Evolutionary conservation across 176 grass and related monocot genomes (phyloP).

Genomic region (Musa itinerans): DNA sequence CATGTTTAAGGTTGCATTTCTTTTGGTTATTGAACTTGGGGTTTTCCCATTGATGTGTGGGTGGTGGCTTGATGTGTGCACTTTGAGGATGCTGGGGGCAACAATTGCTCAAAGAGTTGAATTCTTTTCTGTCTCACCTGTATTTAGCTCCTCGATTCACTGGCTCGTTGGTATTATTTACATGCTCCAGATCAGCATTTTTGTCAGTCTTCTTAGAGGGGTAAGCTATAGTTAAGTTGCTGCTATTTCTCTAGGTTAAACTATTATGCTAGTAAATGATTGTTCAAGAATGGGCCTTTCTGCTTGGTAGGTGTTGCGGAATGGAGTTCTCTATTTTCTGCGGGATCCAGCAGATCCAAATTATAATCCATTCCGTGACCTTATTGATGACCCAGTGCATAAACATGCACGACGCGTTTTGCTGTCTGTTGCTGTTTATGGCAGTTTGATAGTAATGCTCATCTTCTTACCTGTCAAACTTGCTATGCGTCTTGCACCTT

Average conservation of each 20-base stretch:
- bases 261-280: too few relatives aligned
- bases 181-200: conserved; percentile 99
- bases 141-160: conserved; percentile 86
- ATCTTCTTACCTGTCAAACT: conserved; percentile 98
- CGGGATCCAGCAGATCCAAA: conserved; percentile 97
- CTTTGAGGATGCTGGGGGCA: conserved; percentile 85
- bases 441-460: conserved; percentile 98
- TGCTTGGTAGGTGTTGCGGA: conserved; percentile 58
- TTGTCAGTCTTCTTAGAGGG: conserved; percentile 98
- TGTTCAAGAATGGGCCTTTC: not conserved
- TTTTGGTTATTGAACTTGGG: conserved; percentile 91
- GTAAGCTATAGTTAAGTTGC: conserved; percentile 29
- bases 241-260: not conserved
- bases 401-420: conserved; percentile 92
- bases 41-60: conserved; percentile 97
- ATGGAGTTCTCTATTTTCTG: conserved; percentile 96
- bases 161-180: conserved; percentile 98
- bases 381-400: conserved; percentile 94
- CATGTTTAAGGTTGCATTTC: conserved; percentile 95
- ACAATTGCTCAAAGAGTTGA: conserved; percentile 92
- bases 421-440: conserved; percentile 89
- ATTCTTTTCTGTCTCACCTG: conserved; percentile 70
- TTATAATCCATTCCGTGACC: conserved; percentile 93
- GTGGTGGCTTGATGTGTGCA: conserved; percentile 99
- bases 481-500: conserved; percentile 69